These are phyloP conservation scores for Lobulomyces angularis DNA, from an alignment of 192 early-diverging fungal species.

Conservation along the genomic window DNA sequence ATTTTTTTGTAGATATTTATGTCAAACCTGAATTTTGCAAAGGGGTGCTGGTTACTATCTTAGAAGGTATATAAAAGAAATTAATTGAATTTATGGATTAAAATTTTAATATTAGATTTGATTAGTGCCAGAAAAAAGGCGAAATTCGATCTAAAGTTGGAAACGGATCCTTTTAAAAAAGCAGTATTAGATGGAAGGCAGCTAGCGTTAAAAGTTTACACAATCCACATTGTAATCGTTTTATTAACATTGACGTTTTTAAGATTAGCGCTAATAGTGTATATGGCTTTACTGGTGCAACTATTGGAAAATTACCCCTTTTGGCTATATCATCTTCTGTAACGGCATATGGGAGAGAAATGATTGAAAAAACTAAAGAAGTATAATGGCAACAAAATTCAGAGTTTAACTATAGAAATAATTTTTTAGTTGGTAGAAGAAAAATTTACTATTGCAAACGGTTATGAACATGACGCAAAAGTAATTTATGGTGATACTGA, in stretches of 20 bases:
- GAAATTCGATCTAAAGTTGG: slow-evolving; percentile 87
- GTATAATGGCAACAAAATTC: slow-evolving; percentile 15
- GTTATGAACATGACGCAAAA: slow-evolving; percentile 71
- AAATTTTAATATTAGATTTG: slow-evolving; percentile 70
- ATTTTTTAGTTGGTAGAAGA: slow-evolving; percentile 52
- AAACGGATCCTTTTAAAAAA: slow-evolving; percentile 87
- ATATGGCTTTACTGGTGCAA: slow-evolving; percentile 94
- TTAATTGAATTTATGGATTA: no score
- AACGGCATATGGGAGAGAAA: slow-evolving; percentile 86
- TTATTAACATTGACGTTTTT: slow-evolving; percentile 4
- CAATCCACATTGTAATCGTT: slow-evolving; percentile 1
- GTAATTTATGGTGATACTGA: slow-evolving; percentile 99
- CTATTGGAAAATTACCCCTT: slow-evolving; percentile 81
- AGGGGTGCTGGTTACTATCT: no score
- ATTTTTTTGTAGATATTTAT: slow-evolving; percentile 91
- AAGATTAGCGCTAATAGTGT: slow-evolving; percentile 91
- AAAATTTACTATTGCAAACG: slow-evolving; percentile 72
- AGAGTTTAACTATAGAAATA: neutral
- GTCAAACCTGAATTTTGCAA: no score
- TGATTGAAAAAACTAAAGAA: slow-evolving; percentile 84
- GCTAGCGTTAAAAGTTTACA: slow-evolving; percentile 71
- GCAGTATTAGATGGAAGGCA: slow-evolving; percentile 94
- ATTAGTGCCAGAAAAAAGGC: slow-evolving; percentile 83
- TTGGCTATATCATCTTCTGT: slow-evolving; percentile 86
- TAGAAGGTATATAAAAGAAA: no score